Conservation (phyloP, 352 stramenopile genomes). For the Discostella stelligera region DNA sequence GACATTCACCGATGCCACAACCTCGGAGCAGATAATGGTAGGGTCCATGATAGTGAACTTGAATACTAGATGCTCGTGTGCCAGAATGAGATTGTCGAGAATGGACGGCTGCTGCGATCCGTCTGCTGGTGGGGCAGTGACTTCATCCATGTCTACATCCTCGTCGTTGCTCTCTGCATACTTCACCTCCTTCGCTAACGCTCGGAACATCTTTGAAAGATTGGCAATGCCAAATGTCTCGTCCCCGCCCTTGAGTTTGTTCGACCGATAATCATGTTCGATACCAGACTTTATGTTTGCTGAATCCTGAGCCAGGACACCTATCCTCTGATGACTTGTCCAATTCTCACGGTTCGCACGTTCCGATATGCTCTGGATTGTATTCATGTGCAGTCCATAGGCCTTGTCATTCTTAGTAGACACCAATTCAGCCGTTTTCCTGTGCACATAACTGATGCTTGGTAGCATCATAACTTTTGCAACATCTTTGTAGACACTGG, state of each 20-base stretch:
- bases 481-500: constrained; percentile 19
- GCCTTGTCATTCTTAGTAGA: constrained; percentile 1
- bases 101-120: constrained; percentile 7
- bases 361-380: background rate
- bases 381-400: constrained; percentile 8
- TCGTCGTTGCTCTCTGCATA: constrained; percentile 13
- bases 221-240: constrained; percentile 9
- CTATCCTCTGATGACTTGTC: background rate
- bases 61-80: constrained; percentile 17
- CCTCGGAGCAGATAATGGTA: constrained; percentile 14
- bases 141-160: too few species aligned
- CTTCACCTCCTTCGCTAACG: constrained; percentile 9
- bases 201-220: constrained; percentile 11
- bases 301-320: constrained; percentile 3
- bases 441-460: constrained; percentile 12
- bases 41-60: constrained; percentile 16
- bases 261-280: constrained; percentile 6
- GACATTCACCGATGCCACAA: constrained; percentile 23
- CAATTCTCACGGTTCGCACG: constrained; percentile 3
- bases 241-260: constrained; percentile 9
- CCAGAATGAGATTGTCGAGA: constrained; percentile 15
- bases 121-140: background rate
- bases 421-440: constrained; percentile 6
- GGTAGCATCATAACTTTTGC: constrained; percentile 25
- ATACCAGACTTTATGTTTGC: constrained; percentile 15